Evolutionary conservation across 331 rosid species (phyloP), one percentile per base, ranked within the genome.

Genomic region (Cydonia oblonga): DNA sequence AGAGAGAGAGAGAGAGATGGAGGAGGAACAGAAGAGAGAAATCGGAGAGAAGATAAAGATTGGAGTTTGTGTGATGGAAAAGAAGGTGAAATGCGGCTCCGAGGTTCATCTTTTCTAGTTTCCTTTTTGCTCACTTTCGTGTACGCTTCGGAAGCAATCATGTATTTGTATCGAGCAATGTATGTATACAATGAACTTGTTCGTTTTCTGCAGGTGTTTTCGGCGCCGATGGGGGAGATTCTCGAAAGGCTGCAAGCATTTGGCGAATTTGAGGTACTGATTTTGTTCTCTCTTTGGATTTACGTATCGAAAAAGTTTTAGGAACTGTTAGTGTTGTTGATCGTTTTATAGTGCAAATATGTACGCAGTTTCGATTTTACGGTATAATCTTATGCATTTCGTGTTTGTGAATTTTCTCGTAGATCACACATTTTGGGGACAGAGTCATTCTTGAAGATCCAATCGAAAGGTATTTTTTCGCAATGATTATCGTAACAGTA

Each of bases 1-100:
- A 38, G 42, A 33, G 40, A 35, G 42, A 35, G 42, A 38, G 42
- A 32, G 1, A 2, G 35, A 68, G 76, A 76, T 71, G 75, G 75
- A 64, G 56, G 72, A 30, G 51, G 84, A 70, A 14, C 74, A 51
- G 40, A 72, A n/a, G 64, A 70, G 49, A 35, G 32, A 2, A 3
- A 56, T 59, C 20, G 83, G 75, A 65, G 76, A 53, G 78, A 89
- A 87, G 85, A 75, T 95, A 66, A 82, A 58, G 72, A 78, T 95
- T 76, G 99, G 99, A 71, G 97, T 95, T 19, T 91, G 99, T 70
- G 99, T 95, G 56, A 91, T 91, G 99, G 96, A 90, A 88, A 95
- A 95, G 97, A 95, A 95, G 99, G 99, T 95, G 97, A 95, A 95
- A 88, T 85, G 95, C 87, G 86, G 85, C 86, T 20, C 82, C 80